A percentile compares a stretch with the other conserved stretches of the same genome.
phyloP scores from a whole-genome alignment of 139 green algal species.

The Coelastrella sp. region DNA sequence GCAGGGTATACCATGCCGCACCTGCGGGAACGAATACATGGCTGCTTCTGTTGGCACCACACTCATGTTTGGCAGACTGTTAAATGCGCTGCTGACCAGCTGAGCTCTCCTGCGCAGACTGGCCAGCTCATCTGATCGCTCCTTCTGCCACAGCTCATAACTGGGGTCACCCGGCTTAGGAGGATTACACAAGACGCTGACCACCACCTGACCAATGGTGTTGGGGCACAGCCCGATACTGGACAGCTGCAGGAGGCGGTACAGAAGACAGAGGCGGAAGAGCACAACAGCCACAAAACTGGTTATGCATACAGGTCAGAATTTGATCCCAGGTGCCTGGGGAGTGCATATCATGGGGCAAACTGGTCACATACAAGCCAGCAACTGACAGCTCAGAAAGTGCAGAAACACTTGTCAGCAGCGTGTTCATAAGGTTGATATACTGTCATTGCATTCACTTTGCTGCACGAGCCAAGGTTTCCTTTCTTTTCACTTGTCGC shows the following conservation, averaged over 20 bases:
- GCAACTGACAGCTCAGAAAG: too few species aligned
- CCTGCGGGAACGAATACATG: constrained; percentile 88
- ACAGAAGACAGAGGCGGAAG: neutral
- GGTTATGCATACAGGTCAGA: too few species aligned
- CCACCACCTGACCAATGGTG: constrained; percentile 74
- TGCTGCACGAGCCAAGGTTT: too few species aligned
- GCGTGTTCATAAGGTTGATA: too few species aligned
- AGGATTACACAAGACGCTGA: constrained; percentile 79
- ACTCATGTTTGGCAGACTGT: constrained; percentile 79
- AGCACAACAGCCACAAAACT: neutral
- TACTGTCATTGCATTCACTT: too few species aligned
- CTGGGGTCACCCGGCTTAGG: constrained; percentile 77
- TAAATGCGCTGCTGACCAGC: constrained; percentile 86
- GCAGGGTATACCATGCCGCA: too few species aligned
- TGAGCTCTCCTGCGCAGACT: constrained; percentile 70
- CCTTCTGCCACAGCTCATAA: constrained; percentile 57
- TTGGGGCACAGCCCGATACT: constrained; percentile 67
- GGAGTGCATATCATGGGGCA: too few species aligned
- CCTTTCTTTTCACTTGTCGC: too few species aligned
- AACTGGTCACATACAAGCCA: too few species aligned
- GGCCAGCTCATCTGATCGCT: constrained; percentile 23
- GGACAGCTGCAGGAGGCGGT: neutral
- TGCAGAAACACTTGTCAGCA: too few species aligned
- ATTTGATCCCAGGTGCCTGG: too few species aligned
- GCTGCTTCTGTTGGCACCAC: constrained; percentile 75